Base-by-base conservation (phyloP, 441 rosid species). In the Jatropha multifida region DNA sequence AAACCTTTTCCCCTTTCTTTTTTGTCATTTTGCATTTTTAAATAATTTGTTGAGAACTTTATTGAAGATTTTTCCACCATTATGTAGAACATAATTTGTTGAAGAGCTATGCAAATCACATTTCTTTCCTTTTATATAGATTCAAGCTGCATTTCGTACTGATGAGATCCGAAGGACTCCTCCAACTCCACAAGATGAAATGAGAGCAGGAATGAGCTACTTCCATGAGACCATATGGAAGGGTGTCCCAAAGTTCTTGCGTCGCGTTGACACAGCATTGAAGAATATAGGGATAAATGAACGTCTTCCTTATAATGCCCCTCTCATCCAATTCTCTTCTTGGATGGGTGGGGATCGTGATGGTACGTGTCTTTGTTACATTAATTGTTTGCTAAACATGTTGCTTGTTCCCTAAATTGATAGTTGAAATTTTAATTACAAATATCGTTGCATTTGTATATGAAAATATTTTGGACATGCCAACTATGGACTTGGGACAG, bases 301-400 rank as follows among this genome's bases (percentile, higher is more conserved):
- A 65, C 88, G 92, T 15, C 85, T 93, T 76, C 95, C 97, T 63
- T 93, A 93, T 73, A 90, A 91, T 75, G 96, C 94, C 7, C 97
- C 94, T 67, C 89, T 93, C 20, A 93, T 93, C 75, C 97, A 93
- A 23, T 93, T 93, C 83, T 93, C 98, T 73, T 93, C 98, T 17
- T 91, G 95, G 95, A 91, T 93, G 97, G 95, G 97, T 20, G 96
- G 96, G 15, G 96, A 91, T 79, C 98, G 93, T 83, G 94, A 93
- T 81, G 98, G 96, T 73, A 37, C 1, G 69, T 73, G n/a, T 62
- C 69, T 49, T 37, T 65, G 46, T 73, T 73, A 62, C 60, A 51
- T 63, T 15, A 63, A 63, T 48, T 38, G 44, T 18, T 73, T 49
- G 13, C 52, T 11, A 44, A 48, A 58, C 40, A 11, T 7, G 32